phyloP scores from a whole-genome alignment of 2,329 filamentous ascomycete genomes.

The Moelleriella libera region DNA sequence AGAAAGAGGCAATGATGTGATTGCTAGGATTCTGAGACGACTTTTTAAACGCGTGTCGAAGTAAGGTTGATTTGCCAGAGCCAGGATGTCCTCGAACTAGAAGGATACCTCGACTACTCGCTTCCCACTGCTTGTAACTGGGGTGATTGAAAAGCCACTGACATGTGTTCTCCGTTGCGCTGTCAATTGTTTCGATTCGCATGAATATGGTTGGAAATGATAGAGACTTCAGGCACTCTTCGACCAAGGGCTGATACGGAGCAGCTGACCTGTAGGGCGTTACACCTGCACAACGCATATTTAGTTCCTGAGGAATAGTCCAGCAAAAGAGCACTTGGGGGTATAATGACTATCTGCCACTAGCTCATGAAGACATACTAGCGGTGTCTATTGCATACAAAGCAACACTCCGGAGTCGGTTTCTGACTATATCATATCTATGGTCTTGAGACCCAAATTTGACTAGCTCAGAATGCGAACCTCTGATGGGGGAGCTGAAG shows the following conservation, averaged over 20 bases:
- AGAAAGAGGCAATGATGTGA: not conserved
- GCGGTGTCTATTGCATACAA: no score
- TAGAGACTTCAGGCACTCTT: not conserved
- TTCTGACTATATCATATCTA: no score
- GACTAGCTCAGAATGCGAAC: no score
- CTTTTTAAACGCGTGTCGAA: not conserved
- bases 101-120: not conserved
- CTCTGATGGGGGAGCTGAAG: no score
- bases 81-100: not conserved
- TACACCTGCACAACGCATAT: not conserved
- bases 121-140: not conserved
- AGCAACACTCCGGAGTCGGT: no score
- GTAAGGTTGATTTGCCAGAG: not conserved
- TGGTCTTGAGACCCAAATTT: no score
- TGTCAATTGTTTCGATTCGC: not conserved
- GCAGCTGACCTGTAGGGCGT: not conserved
- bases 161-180: not conserved
- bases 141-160: not conserved
- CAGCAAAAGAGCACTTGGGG: not conserved
- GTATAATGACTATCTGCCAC: no score
- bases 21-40: not conserved
- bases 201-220: not conserved
- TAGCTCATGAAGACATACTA: no score
- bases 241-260: no score
- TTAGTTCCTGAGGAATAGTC: not conserved